Evolutionary conservation across 179 eudicot genomes (phyloP), one percentile per base, ranked within the genome.

Genomic region (Spergularia azorica): DNA sequence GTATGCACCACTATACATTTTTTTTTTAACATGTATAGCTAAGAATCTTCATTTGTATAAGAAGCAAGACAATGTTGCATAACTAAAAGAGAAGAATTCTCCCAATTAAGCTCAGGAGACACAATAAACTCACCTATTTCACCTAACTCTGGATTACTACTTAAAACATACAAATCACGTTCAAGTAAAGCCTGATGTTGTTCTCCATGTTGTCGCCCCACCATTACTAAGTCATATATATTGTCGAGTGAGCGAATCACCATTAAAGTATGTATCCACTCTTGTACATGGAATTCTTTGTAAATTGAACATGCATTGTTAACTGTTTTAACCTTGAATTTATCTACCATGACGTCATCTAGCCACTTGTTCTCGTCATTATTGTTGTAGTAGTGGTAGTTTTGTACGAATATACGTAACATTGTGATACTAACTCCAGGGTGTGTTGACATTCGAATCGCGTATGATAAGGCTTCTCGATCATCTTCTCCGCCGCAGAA

Each of bases 251-350:
- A 64, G 50, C 70, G 83, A 26, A 86, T 51, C 6, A 79, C 55
- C 56, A 65, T 41, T 5, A 89, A 80, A 5, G 88, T 85, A 43
- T 87, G 85, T 2, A 86, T 73, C 75, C 89, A 87, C 58, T 87
- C 88, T n/a, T 69, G 61, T 1, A 86, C 86, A 70, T 67, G 69
- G 39, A 84, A 78, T 70, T 89, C 89, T 21, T 48, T 73, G n/a
- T 82, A 87, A 3, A 50, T 36, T 2, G 26, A 17, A n/a, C 79
- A 78, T 10, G 60, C 14, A 36, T 39, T 80, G 1, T 52, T 9
- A 18, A 3, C 39, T 3, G 68, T 51, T 20, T 4, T 80, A 9
- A 38, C 39, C 73, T 71, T 83, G 60, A 80, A 80, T 15, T 71
- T 57, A n/a, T 74, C 68, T 4, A 83, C 52, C 15, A 63, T 60